Evolutionary conservation across 345 rosid species (phyloP).

Genomic region (Citrus medica): DNA sequence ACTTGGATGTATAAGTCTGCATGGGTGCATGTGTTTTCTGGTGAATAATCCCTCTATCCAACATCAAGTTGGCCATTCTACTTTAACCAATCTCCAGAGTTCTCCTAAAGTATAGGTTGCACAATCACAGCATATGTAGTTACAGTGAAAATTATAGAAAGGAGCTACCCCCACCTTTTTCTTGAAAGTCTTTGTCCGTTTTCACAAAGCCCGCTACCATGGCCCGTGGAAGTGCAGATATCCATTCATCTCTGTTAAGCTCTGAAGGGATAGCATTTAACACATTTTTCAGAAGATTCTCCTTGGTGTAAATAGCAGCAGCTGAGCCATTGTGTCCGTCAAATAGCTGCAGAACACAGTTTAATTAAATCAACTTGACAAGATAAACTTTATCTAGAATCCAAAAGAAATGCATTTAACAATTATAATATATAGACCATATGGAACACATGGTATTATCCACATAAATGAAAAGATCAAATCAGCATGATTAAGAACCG

Average conservation of each 20-base stretch:
- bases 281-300: slow-evolving; percentile 80
- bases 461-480: too few relatives aligned
- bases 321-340: slow-evolving; percentile 99
- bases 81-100: neutral
- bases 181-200: slow-evolving; percentile 96
- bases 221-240: slow-evolving; percentile 91
- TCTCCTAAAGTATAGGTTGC: neutral
- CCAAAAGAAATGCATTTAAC: neutral
- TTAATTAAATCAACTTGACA: slow-evolving; percentile 6
- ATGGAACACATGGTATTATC: neutral
- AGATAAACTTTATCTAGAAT: neutral
- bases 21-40: neutral
- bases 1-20: neutral
- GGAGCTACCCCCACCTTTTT: slow-evolving; percentile 46
- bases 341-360: slow-evolving; percentile 62
- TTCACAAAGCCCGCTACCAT: slow-evolving; percentile 98
- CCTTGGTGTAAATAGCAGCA: slow-evolving; percentile 94
- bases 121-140: neutral
- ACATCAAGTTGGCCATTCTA: neutral
- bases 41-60: neutral
- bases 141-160: neutral
- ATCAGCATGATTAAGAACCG: too few relatives aligned
- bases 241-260: slow-evolving; percentile 92
- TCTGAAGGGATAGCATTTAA: slow-evolving; percentile 79
- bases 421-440: neutral